Conservation (phyloP, 2,329 filamentous ascomycete genomes). For the Phaeosphaeria sp. region DNA sequence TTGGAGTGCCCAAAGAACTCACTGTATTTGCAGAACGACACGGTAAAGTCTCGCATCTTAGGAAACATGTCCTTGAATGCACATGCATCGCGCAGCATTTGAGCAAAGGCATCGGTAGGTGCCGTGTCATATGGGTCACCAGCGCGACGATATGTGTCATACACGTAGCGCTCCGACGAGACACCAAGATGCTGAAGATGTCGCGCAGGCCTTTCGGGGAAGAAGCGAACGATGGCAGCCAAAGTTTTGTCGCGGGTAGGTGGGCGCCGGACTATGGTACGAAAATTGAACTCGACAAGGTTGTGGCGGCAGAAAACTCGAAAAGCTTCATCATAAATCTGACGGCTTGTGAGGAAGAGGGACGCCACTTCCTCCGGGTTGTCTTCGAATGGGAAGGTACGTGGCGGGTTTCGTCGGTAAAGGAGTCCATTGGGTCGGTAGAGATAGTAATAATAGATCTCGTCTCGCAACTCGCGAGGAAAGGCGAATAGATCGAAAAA, state of each 20-base stretch:
- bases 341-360: conserved; percentile 20
- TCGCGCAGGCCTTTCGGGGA: conserved; percentile 15
- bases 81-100: conserved; percentile 20
- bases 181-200: conserved; percentile 10
- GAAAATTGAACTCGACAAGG: conserved; percentile 10
- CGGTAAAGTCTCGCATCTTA: conserved; percentile 13
- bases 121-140: background rate
- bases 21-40: conserved; percentile 7
- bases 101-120: background rate
- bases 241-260: conserved; percentile 3
- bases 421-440: conserved; percentile 12
- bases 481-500: conserved; percentile 20
- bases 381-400: conserved; percentile 1
- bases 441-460: conserved; percentile 23
- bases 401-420: conserved; percentile 3
- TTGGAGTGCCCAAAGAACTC: background rate
- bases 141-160: conserved; percentile 1
- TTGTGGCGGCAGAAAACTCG: conserved; percentile 21
- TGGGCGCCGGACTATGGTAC: background rate
- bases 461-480: conserved; percentile 30
- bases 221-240: conserved; percentile 15
- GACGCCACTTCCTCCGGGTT: conserved; percentile 8
- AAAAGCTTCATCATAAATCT: conserved; percentile 28
- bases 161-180: background rate
- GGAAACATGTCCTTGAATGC: conserved; percentile 18